Percentiles rank a stretch among this genome's conserved stretches.
Evolutionary conservation across 2,329 filamentous ascomycete genomes (phyloP).

Genomic region (Diaporthe batatas): DNA sequence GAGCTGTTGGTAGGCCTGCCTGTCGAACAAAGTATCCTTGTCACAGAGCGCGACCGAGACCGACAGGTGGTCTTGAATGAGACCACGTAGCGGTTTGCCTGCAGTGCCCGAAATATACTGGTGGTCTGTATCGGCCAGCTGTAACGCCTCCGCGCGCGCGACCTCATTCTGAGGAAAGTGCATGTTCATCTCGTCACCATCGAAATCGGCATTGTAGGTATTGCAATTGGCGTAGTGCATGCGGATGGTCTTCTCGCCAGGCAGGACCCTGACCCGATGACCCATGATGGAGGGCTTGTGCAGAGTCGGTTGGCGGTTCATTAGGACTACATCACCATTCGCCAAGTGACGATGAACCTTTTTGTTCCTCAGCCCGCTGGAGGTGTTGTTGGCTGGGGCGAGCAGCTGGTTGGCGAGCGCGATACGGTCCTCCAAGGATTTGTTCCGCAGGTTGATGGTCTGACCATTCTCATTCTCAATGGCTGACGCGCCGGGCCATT

Average conservation of each 20-base stretch:
- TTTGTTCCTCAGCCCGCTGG: slow-evolving; percentile 86
- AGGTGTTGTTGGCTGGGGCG: slow-evolving; percentile 81
- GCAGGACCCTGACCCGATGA: slow-evolving; percentile 90
- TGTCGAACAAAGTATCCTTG: slow-evolving; percentile 90
- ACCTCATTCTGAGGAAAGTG: slow-evolving; percentile 98
- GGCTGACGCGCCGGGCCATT: slow-evolving; percentile 93
- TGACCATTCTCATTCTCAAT: slow-evolving; percentile 97
- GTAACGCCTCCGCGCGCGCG: slow-evolving; percentile 90
- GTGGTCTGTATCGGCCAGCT: slow-evolving; percentile 95
- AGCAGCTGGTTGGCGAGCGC: slow-evolving; percentile 94
- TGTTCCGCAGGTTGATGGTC: slow-evolving; percentile 87
- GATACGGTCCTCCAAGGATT: slow-evolving; percentile 87
- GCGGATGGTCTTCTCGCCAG: slow-evolving; percentile 95
- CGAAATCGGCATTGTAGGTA: slow-evolving; percentile 99
- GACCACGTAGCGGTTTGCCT: slow-evolving; percentile 91
- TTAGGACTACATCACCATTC: slow-evolving; percentile 96
- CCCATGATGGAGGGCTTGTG: slow-evolving; percentile 99
- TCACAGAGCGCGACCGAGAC: slow-evolving; percentile 93
- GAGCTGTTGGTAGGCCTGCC: slow-evolving; percentile 92
- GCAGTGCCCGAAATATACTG: slow-evolving; percentile 96
- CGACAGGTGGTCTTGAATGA: slow-evolving; percentile 98
- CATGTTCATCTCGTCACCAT: slow-evolving; percentile 99
- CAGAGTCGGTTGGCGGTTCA: slow-evolving; percentile 98
- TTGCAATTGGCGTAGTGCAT: slow-evolving; percentile 99
- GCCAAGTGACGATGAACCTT: slow-evolving; percentile 97